Conservation (phyloP, 1,284 basidiomycete species). For the Termitomyces sp. region DNA sequence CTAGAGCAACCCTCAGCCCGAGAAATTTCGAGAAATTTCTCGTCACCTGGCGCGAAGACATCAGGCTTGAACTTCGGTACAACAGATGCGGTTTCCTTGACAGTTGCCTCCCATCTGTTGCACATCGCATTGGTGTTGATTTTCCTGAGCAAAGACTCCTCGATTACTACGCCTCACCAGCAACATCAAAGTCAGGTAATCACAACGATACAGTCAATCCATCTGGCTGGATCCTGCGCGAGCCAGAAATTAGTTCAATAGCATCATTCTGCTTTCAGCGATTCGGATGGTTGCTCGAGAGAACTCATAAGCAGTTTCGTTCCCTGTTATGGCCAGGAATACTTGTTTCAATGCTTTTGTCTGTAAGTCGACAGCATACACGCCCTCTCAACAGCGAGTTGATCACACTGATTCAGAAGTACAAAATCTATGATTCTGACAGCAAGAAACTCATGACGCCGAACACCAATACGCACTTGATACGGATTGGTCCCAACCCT, state of each 20-base stretch:
- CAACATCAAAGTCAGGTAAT: slow-evolving; percentile 15
- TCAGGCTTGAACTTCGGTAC: slow-evolving; percentile 8
- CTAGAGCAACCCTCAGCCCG: slow-evolving; percentile 1
- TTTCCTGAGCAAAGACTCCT: slow-evolving; percentile 16
- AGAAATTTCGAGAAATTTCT: slow-evolving; percentile 8
- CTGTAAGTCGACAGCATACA: neutral
- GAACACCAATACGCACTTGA: neutral
- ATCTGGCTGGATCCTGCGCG: neutral
- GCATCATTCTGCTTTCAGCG: neutral
- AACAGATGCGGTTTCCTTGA: slow-evolving; percentile 10
- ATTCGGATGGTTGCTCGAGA: slow-evolving; percentile 1
- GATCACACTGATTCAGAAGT: neutral
- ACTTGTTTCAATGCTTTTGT: slow-evolving; percentile 1
- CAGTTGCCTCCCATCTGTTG: slow-evolving; percentile 2
- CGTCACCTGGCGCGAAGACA: slow-evolving; percentile 11
- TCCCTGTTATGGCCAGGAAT: neutral
- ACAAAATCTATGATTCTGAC: neutral
- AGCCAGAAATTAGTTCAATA: neutral
- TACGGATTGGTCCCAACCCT: neutral
- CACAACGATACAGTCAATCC: neutral
- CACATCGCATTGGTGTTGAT: slow-evolving; percentile 5
- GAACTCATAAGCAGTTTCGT: neutral
- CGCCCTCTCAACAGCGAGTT: neutral
- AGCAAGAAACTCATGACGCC: neutral
- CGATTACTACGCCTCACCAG: slow-evolving; percentile 15